Evolutionary conservation across 2,329 filamentous ascomycete genomes (phyloP).

Genomic region (Emmonsiellopsis sp.): DNA sequence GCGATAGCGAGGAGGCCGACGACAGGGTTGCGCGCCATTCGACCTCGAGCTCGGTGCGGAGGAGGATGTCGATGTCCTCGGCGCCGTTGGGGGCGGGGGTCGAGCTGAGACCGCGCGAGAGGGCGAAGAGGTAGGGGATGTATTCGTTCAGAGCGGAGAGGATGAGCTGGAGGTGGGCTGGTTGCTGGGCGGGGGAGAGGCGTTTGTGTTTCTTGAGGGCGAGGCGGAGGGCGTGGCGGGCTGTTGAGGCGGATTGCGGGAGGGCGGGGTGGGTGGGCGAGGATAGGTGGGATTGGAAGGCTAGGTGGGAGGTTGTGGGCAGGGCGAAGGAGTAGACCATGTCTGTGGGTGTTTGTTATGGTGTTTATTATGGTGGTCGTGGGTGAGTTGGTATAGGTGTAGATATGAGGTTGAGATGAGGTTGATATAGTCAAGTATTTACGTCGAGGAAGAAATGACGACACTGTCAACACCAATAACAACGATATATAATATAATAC

Average conservation of each 20-base stretch:
- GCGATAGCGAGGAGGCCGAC: constrained; percentile 39
- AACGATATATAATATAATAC: too few species aligned
- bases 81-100: constrained; percentile 23
- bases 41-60: constrained; percentile 57
- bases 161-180: constrained; percentile 61
- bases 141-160: constrained; percentile 65
- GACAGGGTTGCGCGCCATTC: constrained; percentile 78
- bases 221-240: constrained; percentile 73
- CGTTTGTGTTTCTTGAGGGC: constrained; percentile 84
- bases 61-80: constrained; percentile 59
- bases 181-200: constrained; percentile 61
- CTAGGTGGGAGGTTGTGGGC: constrained; percentile 80
- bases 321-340: constrained; percentile 90
- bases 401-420: not conserved
- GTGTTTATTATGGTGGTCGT: constrained; percentile 1
- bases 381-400: not conserved
- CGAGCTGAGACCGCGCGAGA: constrained; percentile 62
- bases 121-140: constrained; percentile 70
- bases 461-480: too few species aligned
- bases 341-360: not conserved
- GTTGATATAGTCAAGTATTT: not conserved
- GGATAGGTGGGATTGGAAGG: constrained; percentile 67
- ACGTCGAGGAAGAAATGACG: too few species aligned
- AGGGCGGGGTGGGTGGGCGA: constrained; percentile 84
- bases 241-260: constrained; percentile 70